Evolutionary conservation across 2,329 filamentous ascomycete species (phyloP).

Genomic region (Lojkania enalia): DNA sequence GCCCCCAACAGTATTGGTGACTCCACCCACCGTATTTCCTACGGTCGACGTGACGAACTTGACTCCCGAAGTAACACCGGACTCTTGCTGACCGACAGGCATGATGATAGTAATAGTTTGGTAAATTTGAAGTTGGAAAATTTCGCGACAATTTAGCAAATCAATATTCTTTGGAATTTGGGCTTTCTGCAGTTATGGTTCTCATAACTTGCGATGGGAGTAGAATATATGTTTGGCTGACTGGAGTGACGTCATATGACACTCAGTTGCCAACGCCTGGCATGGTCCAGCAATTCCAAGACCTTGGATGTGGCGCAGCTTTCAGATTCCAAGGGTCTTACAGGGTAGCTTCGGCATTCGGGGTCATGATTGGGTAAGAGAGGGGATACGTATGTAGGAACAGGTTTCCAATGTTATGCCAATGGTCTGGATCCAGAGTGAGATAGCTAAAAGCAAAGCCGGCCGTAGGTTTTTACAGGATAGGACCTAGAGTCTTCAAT

Average conservation of each 20-base stretch:
- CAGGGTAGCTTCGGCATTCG: no score
- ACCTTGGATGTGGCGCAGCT: constrained; percentile 3
- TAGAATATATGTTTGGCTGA: background rate
- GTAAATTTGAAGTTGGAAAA: background rate
- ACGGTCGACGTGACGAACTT: constrained; percentile 60
- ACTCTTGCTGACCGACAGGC: constrained; percentile 44
- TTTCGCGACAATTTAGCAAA: background rate
- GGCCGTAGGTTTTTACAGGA: no score
- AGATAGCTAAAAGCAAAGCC: no score
- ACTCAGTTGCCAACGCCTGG: background rate
- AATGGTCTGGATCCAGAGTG: no score
- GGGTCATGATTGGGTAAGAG: no score
- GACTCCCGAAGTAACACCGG: constrained; percentile 55
- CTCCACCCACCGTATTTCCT: constrained; percentile 59
- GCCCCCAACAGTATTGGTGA: constrained; percentile 57
- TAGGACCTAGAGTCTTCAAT: no score
- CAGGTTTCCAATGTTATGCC: no score
- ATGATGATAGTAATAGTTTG: background rate
- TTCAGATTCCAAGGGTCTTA: no score
- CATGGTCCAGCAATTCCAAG: background rate
- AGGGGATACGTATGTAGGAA: no score
- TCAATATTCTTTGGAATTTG: background rate
- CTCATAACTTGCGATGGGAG: background rate
- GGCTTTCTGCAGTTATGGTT: no score
- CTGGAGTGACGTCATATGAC: background rate